Conservation (phyloP, 129 eudicot genomes). For the Flaveria trinervia region DNA sequence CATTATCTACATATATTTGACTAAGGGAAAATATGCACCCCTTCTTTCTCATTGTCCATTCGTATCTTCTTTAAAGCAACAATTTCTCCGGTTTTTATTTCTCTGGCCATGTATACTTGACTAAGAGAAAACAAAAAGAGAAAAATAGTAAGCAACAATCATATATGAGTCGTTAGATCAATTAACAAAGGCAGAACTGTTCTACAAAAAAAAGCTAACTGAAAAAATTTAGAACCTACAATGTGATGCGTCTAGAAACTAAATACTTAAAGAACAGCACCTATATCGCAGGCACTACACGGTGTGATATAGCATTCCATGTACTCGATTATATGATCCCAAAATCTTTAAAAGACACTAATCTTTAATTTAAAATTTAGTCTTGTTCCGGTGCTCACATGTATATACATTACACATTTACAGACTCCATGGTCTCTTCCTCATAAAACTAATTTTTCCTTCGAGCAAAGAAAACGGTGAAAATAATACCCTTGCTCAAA, state of each 20-base stretch:
- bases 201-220: background rate
- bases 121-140: slow-evolving; percentile 30
- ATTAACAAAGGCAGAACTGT: slow-evolving; percentile 4
- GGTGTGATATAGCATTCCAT: background rate
- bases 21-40: slow-evolving; percentile 36
- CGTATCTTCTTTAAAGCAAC: slow-evolving; percentile 72
- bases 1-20: background rate
- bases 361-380: background rate
- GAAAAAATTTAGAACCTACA: slow-evolving; percentile 6
- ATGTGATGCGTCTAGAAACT: background rate
- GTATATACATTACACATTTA: background rate
- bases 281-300: background rate
- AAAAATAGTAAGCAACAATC: background rate
- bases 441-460: background rate
- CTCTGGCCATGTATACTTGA: slow-evolving; percentile 72
- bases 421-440: background rate
- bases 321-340: background rate
- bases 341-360: background rate
- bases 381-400: background rate
- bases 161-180: slow-evolving; percentile 10
- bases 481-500: background rate
- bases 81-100: slow-evolving; percentile 55
- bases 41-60: slow-evolving; percentile 62
- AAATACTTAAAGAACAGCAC: background rate
- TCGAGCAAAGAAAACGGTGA: background rate